phyloP scores from a whole-genome alignment of 2,329 filamentous ascomycete species.

The Dryadomyces quercus-mongolicae region DNA sequence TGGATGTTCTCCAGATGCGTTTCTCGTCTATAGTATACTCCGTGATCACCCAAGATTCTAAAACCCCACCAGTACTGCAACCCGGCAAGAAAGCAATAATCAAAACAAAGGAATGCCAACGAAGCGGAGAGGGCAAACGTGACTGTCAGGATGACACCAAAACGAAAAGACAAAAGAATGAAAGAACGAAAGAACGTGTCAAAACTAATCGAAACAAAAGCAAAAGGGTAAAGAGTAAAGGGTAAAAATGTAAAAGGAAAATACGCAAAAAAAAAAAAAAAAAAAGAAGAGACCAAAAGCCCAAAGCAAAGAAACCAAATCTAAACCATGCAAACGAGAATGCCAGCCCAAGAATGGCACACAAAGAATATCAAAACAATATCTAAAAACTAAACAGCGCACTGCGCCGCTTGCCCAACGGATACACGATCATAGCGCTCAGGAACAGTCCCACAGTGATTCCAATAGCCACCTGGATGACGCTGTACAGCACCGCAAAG shows the following conservation, averaged over 20 bases:
- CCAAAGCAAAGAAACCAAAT: neutral
- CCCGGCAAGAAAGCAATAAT: no score
- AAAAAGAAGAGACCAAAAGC: neutral
- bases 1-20: no score
- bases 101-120: no score
- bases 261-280: neutral
- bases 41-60: no score
- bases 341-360: neutral
- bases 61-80: no score
- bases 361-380: neutral
- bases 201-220: neutral
- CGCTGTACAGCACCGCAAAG: slow-evolving; percentile 42
- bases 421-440: slow-evolving; percentile 42
- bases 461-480: slow-evolving; percentile 49
- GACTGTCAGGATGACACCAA: no score
- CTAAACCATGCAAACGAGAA: neutral
- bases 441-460: slow-evolving; percentile 49
- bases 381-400: slow-evolving; percentile 40
- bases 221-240: neutral
- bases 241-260: neutral
- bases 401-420: slow-evolving; percentile 44
- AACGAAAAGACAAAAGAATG: no score
- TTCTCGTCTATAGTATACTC: no score
- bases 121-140: no score
- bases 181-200: neutral